Percentiles rank a stretch among this genome's conserved stretches.
These are phyloP conservation scores for Salix purpurea DNA, from an alignment of 345 rosid species.

Conservation along the genomic window DNA sequence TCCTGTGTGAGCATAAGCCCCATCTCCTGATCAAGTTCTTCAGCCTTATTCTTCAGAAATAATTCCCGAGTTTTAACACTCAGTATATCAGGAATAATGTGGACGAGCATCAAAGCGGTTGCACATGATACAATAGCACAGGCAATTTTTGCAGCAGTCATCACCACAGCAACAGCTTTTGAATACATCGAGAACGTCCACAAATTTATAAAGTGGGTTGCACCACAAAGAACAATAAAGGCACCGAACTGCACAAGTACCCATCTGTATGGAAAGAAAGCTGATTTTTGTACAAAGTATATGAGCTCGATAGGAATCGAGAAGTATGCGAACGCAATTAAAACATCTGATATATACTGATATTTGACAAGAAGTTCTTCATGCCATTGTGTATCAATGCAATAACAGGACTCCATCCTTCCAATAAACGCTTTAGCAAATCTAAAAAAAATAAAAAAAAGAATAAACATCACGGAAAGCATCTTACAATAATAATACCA, in stretches of 20 bases:
- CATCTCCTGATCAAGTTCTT: slow-evolving; percentile 87
- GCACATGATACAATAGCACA: slow-evolving; percentile 89
- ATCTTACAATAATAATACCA: neutral
- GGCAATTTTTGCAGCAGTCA: slow-evolving; percentile 73
- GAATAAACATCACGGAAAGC: neutral
- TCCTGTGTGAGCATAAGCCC: slow-evolving; percentile 86
- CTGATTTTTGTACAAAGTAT: slow-evolving; percentile 80
- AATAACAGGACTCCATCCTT: slow-evolving; percentile 77
- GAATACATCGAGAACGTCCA: slow-evolving; percentile 84
- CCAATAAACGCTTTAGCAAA: slow-evolving; percentile 4
- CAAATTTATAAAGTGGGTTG: slow-evolving; percentile 82
- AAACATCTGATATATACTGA: slow-evolving; percentile 84
- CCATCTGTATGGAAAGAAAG: slow-evolving; percentile 92
- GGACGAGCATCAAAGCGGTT: slow-evolving; percentile 60
- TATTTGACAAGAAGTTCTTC: slow-evolving; percentile 78
- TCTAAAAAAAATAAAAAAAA: no score
- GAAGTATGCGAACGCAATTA: slow-evolving; percentile 88
- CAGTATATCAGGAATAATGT: slow-evolving; percentile 84
- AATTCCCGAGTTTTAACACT: slow-evolving; percentile 78
- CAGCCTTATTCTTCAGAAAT: slow-evolving; percentile 72
- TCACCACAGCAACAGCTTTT: slow-evolving; percentile 72
- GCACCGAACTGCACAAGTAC: slow-evolving; percentile 97
- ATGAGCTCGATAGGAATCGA: slow-evolving; percentile 88
- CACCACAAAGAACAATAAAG: slow-evolving; percentile 90
- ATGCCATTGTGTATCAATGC: slow-evolving; percentile 65